Base-by-base conservation (phyloP, 1,139 yeast species). In the Pneumocystis jirovecii region DNA sequence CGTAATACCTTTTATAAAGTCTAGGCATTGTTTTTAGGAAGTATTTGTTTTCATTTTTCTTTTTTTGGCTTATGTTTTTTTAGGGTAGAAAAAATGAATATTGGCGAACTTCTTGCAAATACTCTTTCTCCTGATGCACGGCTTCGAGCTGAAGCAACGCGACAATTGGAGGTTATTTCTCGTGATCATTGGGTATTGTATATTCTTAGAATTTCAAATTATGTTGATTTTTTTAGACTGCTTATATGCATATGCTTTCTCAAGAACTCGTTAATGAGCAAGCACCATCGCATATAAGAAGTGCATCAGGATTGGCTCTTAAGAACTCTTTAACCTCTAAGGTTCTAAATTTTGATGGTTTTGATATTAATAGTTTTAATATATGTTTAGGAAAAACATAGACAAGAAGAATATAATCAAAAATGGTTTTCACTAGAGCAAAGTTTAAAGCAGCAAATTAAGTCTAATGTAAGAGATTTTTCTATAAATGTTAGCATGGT, bases 311-410 rank as follows among this genome's bases (percentile, higher is more conserved):
- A 63, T 79, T 93, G 69, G 89, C 86, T 19, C 78, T 90, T 72
- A 93, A 93, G 79, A 93, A 93, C 76, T 89, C 88, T 76, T 81
- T 93, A 71, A 84, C 89, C 5, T 85, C 97, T 19, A 93, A 90
- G 74, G 90, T 68, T 8, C 57, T 17, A 60, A 63, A 40, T 17
- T 34, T 50, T 45, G 21, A 45, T 2, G 19, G 7, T 35, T 25
- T 25, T 42, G 34, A 17, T 19, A 42, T 4, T 10, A 34, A 25
- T 44, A 21, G 15, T 34, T 70, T 21, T 69, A 68, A 50, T 44
- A 29, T 45, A 21, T 29, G 4, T 37, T 7, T 31, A 66, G 67
- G 67, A 66, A 21, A 61, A 44, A 17, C 59, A 45, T 37, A 40
- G 66, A 61, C 63, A 67, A 15, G 66, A 66, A 39, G 68, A 67